Conservation (phyloP, 805 yeast species). For the Myxozyma nipponensis region DNA sequence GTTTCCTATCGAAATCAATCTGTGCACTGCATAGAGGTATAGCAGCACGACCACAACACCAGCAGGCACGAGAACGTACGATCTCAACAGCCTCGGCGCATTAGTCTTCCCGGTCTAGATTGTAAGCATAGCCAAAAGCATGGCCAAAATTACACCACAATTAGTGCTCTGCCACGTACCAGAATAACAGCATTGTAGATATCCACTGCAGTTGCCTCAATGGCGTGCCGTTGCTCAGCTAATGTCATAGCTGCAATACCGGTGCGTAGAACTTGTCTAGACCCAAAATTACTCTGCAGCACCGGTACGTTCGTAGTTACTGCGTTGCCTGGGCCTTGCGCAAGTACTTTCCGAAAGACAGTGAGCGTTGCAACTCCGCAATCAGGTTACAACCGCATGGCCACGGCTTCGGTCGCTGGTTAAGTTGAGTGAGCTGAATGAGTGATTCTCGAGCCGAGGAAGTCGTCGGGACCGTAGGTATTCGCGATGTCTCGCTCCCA, state of each 20-base stretch:
- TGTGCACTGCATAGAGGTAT: slow-evolving; percentile 53
- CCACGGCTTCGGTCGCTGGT: too few species aligned
- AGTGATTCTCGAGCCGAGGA: too few species aligned
- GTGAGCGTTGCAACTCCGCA: too few species aligned
- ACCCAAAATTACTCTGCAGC: too few species aligned
- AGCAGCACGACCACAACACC: slow-evolving; percentile 47
- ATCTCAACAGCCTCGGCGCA: slow-evolving; percentile 35
- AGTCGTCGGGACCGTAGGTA: too few species aligned
- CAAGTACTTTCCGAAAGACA: too few species aligned
- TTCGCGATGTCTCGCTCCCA: too few species aligned
- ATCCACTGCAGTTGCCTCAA: neutral
- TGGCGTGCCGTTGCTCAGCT: neutral
- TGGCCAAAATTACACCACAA: neutral
- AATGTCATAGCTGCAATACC: neutral
- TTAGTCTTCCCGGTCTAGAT: slow-evolving; percentile 10
- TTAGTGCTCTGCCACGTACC: neutral
- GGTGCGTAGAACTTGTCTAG: too few species aligned
- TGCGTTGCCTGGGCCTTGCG: too few species aligned
- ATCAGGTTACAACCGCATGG: too few species aligned
- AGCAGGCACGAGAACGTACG: slow-evolving; percentile 47
- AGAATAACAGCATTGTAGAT: neutral
- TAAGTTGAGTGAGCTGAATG: too few species aligned
- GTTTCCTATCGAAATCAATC: slow-evolving; percentile 44
- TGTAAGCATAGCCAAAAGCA: neutral
- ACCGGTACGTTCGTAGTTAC: too few species aligned